Evolutionary conservation across 2,329 filamentous ascomycete species (phyloP).

Genomic region (Aspergillus cejpii): DNA sequence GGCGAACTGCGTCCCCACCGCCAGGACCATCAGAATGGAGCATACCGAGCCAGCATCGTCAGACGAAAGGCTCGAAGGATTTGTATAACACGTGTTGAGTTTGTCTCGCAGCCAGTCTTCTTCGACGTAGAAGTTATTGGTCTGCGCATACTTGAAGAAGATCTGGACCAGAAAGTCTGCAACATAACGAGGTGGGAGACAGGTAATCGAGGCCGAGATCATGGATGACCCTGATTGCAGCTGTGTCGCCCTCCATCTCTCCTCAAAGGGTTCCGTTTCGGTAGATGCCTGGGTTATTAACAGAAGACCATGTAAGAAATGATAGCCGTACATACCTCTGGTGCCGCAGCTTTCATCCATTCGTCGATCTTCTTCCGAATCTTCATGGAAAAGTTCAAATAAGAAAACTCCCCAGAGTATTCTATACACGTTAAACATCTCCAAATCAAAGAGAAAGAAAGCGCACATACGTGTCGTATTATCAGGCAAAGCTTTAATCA

Average conservation of each 20-base stretch:
- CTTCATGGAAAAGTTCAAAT: constrained; percentile 42
- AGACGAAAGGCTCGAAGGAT: constrained; percentile 29
- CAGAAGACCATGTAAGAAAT: neutral
- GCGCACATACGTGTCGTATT: constrained; percentile 35
- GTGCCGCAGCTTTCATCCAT: constrained; percentile 36
- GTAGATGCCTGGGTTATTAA: constrained; percentile 27
- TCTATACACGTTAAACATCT: constrained; percentile 21
- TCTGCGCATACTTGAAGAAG: constrained; percentile 42
- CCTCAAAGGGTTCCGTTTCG: constrained; percentile 37
- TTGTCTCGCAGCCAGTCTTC: constrained; percentile 38
- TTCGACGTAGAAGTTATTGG: constrained; percentile 42
- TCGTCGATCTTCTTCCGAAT: constrained; percentile 40
- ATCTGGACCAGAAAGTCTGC: constrained; percentile 40
- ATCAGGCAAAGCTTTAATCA: constrained; percentile 36
- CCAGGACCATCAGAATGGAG: constrained; percentile 39
- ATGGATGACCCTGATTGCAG: constrained; percentile 37
- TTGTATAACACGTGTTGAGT: constrained; percentile 34
- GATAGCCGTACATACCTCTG: constrained; percentile 24
- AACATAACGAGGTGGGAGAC: constrained; percentile 40
- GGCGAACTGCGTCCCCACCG: constrained; percentile 42
- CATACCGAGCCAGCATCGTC: constrained; percentile 39
- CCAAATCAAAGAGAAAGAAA: constrained; percentile 1
- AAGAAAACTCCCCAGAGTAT: constrained; percentile 43
- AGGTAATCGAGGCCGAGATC: constrained; percentile 35
- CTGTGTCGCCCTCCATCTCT: constrained; percentile 40